Evolutionary conservation across 371 early-diverging fungal genomes (phyloP).

Genomic region (Lichtheimia ornata): DNA sequence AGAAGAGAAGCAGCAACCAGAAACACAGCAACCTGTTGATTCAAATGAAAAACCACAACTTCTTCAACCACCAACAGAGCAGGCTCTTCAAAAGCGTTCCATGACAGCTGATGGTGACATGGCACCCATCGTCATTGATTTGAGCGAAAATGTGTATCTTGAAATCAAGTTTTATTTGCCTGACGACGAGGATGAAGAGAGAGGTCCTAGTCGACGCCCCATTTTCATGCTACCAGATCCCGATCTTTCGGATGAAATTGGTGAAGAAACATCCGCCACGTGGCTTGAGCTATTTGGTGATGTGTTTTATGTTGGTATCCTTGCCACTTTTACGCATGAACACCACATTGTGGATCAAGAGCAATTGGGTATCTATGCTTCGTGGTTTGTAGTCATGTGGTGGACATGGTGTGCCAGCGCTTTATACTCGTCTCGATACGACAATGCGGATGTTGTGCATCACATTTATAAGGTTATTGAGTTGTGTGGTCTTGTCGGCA

Average conservation of each 20-base stretch:
- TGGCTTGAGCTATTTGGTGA: slow-evolving; percentile 52
- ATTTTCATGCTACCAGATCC: slow-evolving; percentile 47
- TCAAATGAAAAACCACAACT: too few species aligned
- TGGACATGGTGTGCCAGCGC: slow-evolving; percentile 65
- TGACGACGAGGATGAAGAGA: slow-evolving; percentile 19
- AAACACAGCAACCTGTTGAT: too few species aligned
- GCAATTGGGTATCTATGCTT: slow-evolving; percentile 43
- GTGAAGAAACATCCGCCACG: slow-evolving; percentile 43
- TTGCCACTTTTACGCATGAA: slow-evolving; percentile 55
- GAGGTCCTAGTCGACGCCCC: slow-evolving; percentile 19
- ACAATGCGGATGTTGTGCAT: slow-evolving; percentile 46
- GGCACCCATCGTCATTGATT: slow-evolving; percentile 26
- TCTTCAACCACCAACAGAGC: slow-evolving; percentile 1
- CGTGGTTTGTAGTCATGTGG: slow-evolving; percentile 64
- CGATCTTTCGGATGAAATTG: slow-evolving; percentile 53
- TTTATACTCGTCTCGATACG: slow-evolving; percentile 52
- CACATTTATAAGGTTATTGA: slow-evolving; percentile 51
- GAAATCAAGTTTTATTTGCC: slow-evolving; percentile 23
- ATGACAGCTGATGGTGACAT: slow-evolving; percentile 4
- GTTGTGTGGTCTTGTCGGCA: slow-evolving; percentile 46
- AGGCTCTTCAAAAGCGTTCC: slow-evolving; percentile 3
- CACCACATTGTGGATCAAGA: slow-evolving; percentile 40
- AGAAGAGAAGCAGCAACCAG: not conserved
- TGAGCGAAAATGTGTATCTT: slow-evolving; percentile 44
- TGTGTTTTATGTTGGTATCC: slow-evolving; percentile 53